Base-by-base conservation (phyloP, 345 rosid genomes). In the Salix koriyanagi region DNA sequence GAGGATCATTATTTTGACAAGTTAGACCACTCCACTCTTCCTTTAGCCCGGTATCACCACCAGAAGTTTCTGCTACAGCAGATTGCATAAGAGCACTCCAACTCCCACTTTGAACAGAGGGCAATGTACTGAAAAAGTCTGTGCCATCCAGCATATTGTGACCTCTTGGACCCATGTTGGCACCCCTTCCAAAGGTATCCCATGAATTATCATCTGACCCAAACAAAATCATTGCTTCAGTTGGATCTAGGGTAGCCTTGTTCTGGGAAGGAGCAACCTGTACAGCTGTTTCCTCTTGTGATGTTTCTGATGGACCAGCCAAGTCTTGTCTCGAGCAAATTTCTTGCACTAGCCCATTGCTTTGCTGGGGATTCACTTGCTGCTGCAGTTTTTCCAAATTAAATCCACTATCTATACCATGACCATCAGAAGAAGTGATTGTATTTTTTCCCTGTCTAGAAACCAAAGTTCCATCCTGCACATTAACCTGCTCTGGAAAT, bases 71-170 rank as follows among this genome's bases (percentile, higher is more conserved):
- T 69, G 95, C 97, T 28, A 96, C 91, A 79, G 98, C 99, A 79
- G 99, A 93, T 78, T 90, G 98, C 99, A 96, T 96, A 75, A 96
- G 99, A 73, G 99, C 98, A 87, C 99, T 93, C 99, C 98, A 96
- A 77, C 97, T 90, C 81, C 99, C 99, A 86, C 94, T 91, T 76
- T 91, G 97, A 79, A 91, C 28, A 37, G 97, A 93, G 76, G 97
- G 87, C 79, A 86, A 79, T 73, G 90, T 79, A 80, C 90, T 86
- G 30, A 70, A 71, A 70, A 68, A 26, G 70, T 90, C 97, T 12
- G 88, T 46, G 75, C 73, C 77, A 77, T 84, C 93, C 52, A 87
- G 66, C 66, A 83, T 73, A 71, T 77, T 82, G 68, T 81, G 84
- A 64, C 91, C 87, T 76, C 87, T 82, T 58, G 91, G 69, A 70